Evolutionary conservation across 768 basidiomycete genomes (phyloP).

Genomic region (Boletus eberwhitei): DNA sequence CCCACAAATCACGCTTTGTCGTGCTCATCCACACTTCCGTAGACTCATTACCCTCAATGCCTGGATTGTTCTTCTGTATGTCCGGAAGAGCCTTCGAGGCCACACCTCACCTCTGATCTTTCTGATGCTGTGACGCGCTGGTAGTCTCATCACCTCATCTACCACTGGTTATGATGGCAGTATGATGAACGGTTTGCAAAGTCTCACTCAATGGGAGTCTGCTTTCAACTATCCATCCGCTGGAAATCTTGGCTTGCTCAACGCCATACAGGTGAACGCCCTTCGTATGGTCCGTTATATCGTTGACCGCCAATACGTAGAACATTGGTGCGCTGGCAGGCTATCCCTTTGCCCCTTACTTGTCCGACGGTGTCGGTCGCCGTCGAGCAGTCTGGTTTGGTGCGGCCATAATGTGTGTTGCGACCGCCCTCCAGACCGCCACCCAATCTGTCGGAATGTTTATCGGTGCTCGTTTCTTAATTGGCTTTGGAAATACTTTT

Average conservation of each 20-base stretch:
- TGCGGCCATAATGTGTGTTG: constrained; percentile 63
- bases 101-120: background rate
- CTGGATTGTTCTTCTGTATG: constrained; percentile 68
- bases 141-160: constrained; percentile 67
- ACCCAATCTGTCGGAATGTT: constrained; percentile 75
- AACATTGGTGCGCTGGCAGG: constrained; percentile 70
- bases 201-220: constrained; percentile 58
- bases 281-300: background rate
- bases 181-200: constrained; percentile 80
- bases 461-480: constrained; percentile 74
- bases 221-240: constrained; percentile 59
- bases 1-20: background rate
- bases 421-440: constrained; percentile 65
- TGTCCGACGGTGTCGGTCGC: constrained; percentile 71
- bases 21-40: background rate
- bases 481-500: constrained; percentile 74
- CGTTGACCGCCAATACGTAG: constrained; percentile 29
- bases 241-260: constrained; percentile 60
- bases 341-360: constrained; percentile 67
- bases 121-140: background rate
- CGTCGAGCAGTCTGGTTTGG: constrained; percentile 63
- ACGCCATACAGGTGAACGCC: constrained; percentile 60
- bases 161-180: constrained; percentile 75
- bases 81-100: background rate
- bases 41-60: constrained; percentile 62